Percentiles rank a stretch among this genome's conserved stretches.
Conservation (phyloP, 2,329 filamentous ascomycete genomes). For the Fusarium circinatum region DNA sequence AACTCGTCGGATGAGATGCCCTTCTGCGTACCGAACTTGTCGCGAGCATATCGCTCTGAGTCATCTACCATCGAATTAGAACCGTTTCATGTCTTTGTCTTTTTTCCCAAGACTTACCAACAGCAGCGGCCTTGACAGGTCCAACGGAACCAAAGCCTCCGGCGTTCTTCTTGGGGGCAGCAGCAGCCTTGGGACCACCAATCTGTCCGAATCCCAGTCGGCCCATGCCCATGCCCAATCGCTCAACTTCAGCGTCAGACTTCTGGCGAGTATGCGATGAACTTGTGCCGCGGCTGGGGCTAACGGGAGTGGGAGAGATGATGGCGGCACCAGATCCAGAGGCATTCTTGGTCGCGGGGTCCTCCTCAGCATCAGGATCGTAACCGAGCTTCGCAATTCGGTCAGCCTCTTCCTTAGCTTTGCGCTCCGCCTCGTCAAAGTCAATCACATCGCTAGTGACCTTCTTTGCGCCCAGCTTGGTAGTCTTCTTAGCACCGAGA, state of each 20-base stretch:
- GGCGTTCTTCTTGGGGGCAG: constrained; percentile 74
- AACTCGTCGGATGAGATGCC: constrained; percentile 98
- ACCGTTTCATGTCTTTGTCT: background rate
- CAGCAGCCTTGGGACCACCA: constrained; percentile 69
- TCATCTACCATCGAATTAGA: constrained; percentile 63
- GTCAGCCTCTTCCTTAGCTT: constrained; percentile 96
- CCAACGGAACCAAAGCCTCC: constrained; percentile 89
- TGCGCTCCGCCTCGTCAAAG: constrained; percentile 97
- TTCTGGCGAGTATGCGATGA: constrained; percentile 67
- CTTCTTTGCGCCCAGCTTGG: constrained; percentile 94
- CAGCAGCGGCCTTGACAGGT: constrained; percentile 73
- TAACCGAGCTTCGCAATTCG: constrained; percentile 96
- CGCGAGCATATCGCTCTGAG: constrained; percentile 82
- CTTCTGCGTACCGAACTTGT: constrained; percentile 93
- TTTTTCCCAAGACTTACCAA: constrained; percentile 63
- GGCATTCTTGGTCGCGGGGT: constrained; percentile 56
- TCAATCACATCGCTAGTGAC: constrained; percentile 83
- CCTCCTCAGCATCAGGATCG: constrained; percentile 86
- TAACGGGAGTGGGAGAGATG: constrained; percentile 78
- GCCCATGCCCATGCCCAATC: constrained; percentile 87
- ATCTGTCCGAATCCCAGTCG: constrained; percentile 90
- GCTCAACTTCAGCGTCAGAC: constrained; percentile 82
- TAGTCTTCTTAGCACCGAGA: constrained; percentile 83
- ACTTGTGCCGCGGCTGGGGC: constrained; percentile 68
- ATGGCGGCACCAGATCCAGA: constrained; percentile 70